Evolutionary conservation across 306 rosid species (phyloP), one percentile per base, ranked within the genome.

Genomic region (Trifolium repens): DNA sequence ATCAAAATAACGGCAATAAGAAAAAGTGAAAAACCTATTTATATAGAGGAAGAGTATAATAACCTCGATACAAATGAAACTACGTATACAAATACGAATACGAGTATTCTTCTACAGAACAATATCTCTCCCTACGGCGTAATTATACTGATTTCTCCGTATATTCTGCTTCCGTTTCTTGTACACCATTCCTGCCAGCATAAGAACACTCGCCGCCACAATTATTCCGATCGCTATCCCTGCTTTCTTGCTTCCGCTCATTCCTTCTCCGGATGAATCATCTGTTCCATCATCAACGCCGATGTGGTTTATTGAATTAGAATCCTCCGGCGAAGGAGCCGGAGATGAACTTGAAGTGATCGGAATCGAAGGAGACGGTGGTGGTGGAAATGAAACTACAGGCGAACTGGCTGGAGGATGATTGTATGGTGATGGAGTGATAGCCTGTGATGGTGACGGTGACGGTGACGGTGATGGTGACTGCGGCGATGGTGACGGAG

Each of bases 141-240:
- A 63, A 2, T 86, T 84, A 75, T 77, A 86, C 78, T 82, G 85
- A 78, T 93, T 66, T 60, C 96, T 87, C 46, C 84, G 90, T 62
- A 93, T 27, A 85, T 89, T 93, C 57, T 87, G 83, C 71, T 80
- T 87, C 9, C 97, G 91, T 80, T 86, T 89, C 91, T 88, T 93
- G 87, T 85, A 91, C 74, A 87, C 88, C 50, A 91, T 2, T 3
- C 84, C 97, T 55, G 84, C 97, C 24, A 89, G 5, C 35, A 84
- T 85, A 0, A 88, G 78, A 34, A 87, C 63, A 22, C 78, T 65
- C 35, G 27, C 91, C 7, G 85, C 93, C 0, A 74, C 61, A 5
- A 91, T 62, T 30, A 89, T 90, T 84, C 92, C 96, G 10, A 88
- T 12, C 46, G 80, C 93, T 67, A 93, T 69, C 30, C 93, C 98